Conservation (phyloP, 345 rosid species). For the Toxicodendron radicans region DNA sequence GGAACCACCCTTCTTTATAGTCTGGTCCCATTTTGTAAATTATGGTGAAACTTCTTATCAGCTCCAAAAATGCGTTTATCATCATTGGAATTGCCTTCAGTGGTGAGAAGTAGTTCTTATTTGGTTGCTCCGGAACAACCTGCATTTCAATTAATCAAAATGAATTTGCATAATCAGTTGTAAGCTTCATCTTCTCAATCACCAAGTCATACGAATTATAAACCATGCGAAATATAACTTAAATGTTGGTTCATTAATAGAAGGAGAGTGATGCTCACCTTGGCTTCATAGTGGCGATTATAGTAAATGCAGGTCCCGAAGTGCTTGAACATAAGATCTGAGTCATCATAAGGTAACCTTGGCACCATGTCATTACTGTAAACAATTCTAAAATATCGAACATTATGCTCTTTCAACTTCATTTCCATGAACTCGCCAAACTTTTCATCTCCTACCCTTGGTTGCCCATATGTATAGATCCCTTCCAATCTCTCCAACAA, state of each 20-base stretch:
- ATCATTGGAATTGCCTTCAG: constrained; percentile 26
- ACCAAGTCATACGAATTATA: no score
- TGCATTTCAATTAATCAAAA: constrained; percentile 10
- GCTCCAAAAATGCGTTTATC: constrained; percentile 41
- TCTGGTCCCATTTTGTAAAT: constrained; percentile 18
- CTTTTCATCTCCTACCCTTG: constrained; percentile 67
- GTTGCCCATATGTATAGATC: constrained; percentile 75
- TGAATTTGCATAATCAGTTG: neutral
- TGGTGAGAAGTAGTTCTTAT: constrained; percentile 52
- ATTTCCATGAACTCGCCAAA: constrained; percentile 59
- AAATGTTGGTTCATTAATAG: neutral
- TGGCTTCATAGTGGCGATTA: constrained; percentile 41
- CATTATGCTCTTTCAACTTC: constrained; percentile 33
- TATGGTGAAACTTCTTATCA: constrained; percentile 60
- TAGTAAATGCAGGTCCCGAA: constrained; percentile 64
- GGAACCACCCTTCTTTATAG: constrained; percentile 16
- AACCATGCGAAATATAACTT: no score
- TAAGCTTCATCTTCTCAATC: no score
- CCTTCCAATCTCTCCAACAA: constrained; percentile 58
- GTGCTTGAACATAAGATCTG: constrained; percentile 71
- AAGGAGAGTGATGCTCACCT: constrained; percentile 29
- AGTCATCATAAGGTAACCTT: constrained; percentile 66
- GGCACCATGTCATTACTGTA: constrained; percentile 70
- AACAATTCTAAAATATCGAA: constrained; percentile 58
- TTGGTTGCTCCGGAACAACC: constrained; percentile 51